These are phyloP conservation scores for Hippophae tibetana DNA, from an alignment of 306 rosid species.

Conservation along the genomic window DNA sequence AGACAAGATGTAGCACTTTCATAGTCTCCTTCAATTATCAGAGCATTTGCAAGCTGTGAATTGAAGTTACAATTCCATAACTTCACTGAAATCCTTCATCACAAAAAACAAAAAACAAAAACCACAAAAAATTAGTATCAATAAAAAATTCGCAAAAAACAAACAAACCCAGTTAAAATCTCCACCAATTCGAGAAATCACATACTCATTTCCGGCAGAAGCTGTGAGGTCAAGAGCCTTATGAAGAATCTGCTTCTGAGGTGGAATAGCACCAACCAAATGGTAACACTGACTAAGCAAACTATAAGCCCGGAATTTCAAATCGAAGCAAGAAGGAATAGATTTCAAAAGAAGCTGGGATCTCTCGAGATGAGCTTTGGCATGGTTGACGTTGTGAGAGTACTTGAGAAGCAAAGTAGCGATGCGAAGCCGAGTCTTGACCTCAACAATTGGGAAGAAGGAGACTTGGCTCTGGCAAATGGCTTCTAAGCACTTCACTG, in stretches of 20 bases:
- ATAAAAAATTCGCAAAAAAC: not conserved
- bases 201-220: slow-evolving; percentile 55
- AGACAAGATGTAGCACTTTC: slow-evolving; percentile 65
- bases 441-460: slow-evolving; percentile 83
- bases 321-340: slow-evolving; percentile 78
- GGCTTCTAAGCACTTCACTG: slow-evolving; percentile 85
- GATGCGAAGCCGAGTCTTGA: slow-evolving; percentile 85
- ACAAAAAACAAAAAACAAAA: slow-evolving; percentile 9
- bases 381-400: slow-evolving; percentile 74
- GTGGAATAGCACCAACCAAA: slow-evolving; percentile 77
- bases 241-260: slow-evolving; percentile 65
- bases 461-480: slow-evolving; percentile 74
- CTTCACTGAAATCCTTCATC: slow-evolving; percentile 60
- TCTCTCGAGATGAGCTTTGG: slow-evolving; percentile 87
- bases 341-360: slow-evolving; percentile 70
- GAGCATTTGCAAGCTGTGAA: slow-evolving; percentile 92
- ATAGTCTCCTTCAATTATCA: slow-evolving; percentile 81
- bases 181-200: not conserved
- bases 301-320: slow-evolving; percentile 81
- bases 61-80: slow-evolving; percentile 95
- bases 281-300: slow-evolving; percentile 88
- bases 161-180: not conserved
- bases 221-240: slow-evolving; percentile 77
- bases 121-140: not conserved
- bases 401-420: slow-evolving; percentile 77